These are phyloP conservation scores for Colletotrichum eremochloae DNA, from an alignment of 2,329 filamentous ascomycete species.

Conservation along the genomic window DNA sequence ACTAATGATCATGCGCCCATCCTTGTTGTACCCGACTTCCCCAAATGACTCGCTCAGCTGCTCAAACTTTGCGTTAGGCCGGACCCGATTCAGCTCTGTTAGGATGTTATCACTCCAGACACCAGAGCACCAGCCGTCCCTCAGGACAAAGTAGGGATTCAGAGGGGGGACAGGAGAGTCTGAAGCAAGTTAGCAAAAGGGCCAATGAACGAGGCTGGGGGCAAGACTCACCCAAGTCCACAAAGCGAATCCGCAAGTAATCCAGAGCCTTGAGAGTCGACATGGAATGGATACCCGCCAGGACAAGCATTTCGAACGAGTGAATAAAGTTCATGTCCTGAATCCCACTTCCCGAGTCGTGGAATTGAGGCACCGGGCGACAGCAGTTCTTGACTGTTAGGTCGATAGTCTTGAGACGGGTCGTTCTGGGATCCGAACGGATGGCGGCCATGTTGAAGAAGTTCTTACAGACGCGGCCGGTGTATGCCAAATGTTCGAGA, in stretches of 20 bases:
- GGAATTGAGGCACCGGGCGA: conserved; percentile 65
- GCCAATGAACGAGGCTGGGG: too few relatives aligned
- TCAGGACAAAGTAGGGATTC: conserved; percentile 79
- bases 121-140: conserved; percentile 72
- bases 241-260: conserved; percentile 79
- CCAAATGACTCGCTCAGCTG: conserved; percentile 76
- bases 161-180: conserved; percentile 78
- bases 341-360: conserved; percentile 77
- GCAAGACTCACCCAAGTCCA: conserved; percentile 72
- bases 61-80: conserved; percentile 70
- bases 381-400: conserved; percentile 83
- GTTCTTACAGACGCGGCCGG: conserved; percentile 77
- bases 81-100: conserved; percentile 67
- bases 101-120: conserved; percentile 80
- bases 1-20: conserved; percentile 68
- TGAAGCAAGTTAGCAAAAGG: conserved; percentile 50
- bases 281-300: conserved; percentile 73
- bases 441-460: conserved; percentile 74
- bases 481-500: conserved; percentile 78
- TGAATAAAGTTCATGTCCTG: conserved; percentile 79
- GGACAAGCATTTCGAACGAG: conserved; percentile 77
- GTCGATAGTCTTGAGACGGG: conserved; percentile 74
- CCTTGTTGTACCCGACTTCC: conserved; percentile 69
- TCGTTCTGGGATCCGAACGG: conserved; percentile 61
- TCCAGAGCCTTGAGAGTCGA: conserved; percentile 70